These are phyloP conservation scores for Plantago lanceolata DNA, from an alignment of 305 asterid genomes.

Conservation along the genomic window DNA sequence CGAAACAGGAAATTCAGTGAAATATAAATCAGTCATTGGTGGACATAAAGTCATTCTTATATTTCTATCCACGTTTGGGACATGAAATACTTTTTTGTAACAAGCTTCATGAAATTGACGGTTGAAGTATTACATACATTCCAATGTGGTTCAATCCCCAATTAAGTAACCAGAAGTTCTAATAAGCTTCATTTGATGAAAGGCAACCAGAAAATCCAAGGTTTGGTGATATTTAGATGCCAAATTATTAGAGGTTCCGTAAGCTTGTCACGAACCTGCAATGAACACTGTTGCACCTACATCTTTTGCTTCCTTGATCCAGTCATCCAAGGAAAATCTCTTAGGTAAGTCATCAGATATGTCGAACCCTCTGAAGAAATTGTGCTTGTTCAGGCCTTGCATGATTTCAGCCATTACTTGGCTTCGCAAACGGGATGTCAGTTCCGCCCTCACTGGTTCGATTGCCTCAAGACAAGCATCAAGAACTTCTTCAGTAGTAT, in stretches of 20 bases:
- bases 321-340: conserved; percentile 55
- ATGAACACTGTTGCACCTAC: conserved; percentile 75
- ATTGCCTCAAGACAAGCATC: conserved; percentile 89
- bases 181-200: too few relatives aligned
- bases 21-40: too few relatives aligned
- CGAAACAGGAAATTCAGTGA: too few relatives aligned
- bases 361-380: conserved; percentile 82
- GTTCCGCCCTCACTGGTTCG: conserved; percentile 66
- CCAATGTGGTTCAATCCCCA: not conserved
- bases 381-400: conserved; percentile 58
- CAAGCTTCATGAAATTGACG: too few relatives aligned
- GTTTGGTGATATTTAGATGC: too few relatives aligned
- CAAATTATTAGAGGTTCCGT: not conserved
- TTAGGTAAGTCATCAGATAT: conserved; percentile 67
- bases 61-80: too few relatives aligned
- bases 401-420: conserved; percentile 68
- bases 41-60: too few relatives aligned
- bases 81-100: too few relatives aligned
- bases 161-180: not conserved
- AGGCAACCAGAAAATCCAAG: too few relatives aligned
- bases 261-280: conserved; percentile 48
- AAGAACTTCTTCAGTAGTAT: conserved; percentile 91
- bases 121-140: not conserved
- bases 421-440: conserved; percentile 65
- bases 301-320: conserved; percentile 79